Evolutionary conservation across 768 basidiomycete species (phyloP).

Genomic region (Amanita thiersii): DNA sequence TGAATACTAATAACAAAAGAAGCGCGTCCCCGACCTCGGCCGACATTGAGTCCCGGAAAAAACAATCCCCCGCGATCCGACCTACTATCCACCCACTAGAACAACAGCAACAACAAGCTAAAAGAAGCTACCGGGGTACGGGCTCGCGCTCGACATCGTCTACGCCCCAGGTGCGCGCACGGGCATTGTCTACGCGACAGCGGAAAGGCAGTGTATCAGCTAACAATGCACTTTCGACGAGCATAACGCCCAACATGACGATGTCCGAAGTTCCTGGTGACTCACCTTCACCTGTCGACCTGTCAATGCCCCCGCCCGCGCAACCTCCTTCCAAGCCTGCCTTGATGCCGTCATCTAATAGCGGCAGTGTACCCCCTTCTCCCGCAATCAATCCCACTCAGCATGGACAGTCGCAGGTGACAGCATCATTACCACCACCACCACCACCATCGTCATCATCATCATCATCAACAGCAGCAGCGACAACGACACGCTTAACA

Average conservation of each 20-base stretch:
- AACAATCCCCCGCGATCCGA: constrained; percentile 41
- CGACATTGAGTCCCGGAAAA: constrained; percentile 44
- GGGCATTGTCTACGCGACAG: constrained; percentile 25
- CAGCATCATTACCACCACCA: constrained; percentile 9
- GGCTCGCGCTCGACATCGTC: constrained; percentile 49
- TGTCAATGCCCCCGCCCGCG: constrained; percentile 84
- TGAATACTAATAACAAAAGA: constrained; percentile 35
- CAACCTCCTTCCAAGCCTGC: constrained; percentile 19
- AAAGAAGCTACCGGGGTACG: constrained; percentile 19
- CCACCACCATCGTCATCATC: constrained; percentile 5
- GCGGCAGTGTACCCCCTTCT: neutral
- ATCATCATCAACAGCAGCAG: constrained; percentile 8
- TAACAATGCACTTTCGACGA: neutral
- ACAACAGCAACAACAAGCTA: constrained; percentile 12
- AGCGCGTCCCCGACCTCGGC: constrained; percentile 50
- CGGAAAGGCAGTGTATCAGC: constrained; percentile 33
- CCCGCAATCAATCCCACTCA: neutral
- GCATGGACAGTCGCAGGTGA: neutral
- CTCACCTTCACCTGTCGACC: constrained; percentile 82
- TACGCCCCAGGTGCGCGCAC: constrained; percentile 41
- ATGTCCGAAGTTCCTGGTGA: constrained; percentile 32
- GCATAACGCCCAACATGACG: neutral
- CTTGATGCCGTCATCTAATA: neutral
- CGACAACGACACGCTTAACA: constrained; percentile 29
- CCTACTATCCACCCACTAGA: constrained; percentile 20